These are phyloP conservation scores for Trichoderma lentiforme DNA, from an alignment of 2,329 filamentous ascomycete genomes.

Conservation along the genomic window DNA sequence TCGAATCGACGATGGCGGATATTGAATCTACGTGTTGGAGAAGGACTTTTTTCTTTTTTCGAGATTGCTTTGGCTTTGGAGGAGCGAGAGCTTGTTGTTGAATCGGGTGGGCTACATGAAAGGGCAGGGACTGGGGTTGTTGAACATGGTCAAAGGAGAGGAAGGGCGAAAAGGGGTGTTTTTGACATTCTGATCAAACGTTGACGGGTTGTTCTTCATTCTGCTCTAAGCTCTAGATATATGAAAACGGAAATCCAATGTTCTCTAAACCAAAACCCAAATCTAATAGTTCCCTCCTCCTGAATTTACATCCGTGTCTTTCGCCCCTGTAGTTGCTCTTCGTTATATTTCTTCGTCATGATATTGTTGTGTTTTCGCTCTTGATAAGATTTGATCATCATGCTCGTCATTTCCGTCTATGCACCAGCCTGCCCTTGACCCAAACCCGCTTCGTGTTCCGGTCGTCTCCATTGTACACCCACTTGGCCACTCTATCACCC, in stretches of 20 bases:
- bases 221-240: background rate
- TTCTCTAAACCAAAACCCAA: background rate
- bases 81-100: background rate
- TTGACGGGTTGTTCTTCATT: background rate
- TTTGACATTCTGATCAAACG: background rate
- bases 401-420: constrained; percentile 37
- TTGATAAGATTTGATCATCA: background rate
- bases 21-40: background rate
- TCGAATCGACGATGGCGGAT: background rate
- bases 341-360: background rate
- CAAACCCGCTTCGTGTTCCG: constrained; percentile 85
- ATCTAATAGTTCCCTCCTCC: background rate
- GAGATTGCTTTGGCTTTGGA: background rate
- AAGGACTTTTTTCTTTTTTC: background rate
- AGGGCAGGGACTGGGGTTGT: background rate
- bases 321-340: background rate
- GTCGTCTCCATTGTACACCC: constrained; percentile 92
- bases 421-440: constrained; percentile 81
- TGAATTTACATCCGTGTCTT: background rate
- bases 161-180: background rate
- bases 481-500: constrained; percentile 85
- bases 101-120: background rate
- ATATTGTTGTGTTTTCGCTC: background rate
- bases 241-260: background rate
- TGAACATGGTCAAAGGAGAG: background rate